phyloP scores from a whole-genome alignment of 768 basidiomycete species.

The Phlegmacium glaucopus region DNA sequence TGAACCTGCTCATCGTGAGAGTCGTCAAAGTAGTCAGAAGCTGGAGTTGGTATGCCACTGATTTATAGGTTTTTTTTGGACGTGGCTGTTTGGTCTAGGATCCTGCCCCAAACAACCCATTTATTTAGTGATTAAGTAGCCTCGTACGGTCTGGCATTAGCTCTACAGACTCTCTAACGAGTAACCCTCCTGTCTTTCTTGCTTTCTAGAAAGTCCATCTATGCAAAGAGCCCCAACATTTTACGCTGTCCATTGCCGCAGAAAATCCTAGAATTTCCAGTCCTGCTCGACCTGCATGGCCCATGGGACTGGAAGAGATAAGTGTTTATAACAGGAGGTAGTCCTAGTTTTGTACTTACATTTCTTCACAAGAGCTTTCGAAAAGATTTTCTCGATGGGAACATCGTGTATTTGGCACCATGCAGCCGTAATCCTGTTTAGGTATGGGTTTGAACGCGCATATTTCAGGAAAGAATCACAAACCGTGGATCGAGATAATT shows the following conservation, averaged over 20 bases:
- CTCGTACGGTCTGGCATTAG: not conserved
- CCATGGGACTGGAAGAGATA: slow-evolving; percentile 69
- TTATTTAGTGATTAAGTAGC: not conserved
- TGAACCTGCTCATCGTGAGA: slow-evolving; percentile 33
- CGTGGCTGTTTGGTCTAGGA: slow-evolving; percentile 11
- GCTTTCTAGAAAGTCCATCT: not conserved
- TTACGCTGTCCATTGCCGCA: not conserved
- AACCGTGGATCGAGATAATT: slow-evolving; percentile 94
- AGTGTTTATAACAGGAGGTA: slow-evolving; percentile 1
- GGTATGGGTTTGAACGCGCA: slow-evolving; percentile 6
- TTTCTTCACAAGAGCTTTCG: slow-evolving; percentile 81
- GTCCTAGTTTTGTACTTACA: slow-evolving; percentile 39
- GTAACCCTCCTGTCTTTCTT: not conserved
- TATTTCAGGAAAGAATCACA: slow-evolving; percentile 15
- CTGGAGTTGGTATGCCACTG: not conserved
- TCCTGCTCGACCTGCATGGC: slow-evolving; percentile 79
- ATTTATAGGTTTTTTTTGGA: slow-evolving; percentile 18
- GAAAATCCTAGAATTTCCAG: slow-evolving; percentile 68
- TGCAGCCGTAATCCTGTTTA: slow-evolving; percentile 78
- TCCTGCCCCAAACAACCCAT: slow-evolving; percentile 1
- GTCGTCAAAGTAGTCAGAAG: slow-evolving; percentile 4
- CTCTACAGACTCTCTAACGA: not conserved
- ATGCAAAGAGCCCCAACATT: not conserved
- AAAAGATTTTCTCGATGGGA: slow-evolving; percentile 90
- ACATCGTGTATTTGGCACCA: slow-evolving; percentile 94